Percentiles rank a stretch among this genome's conserved stretches.
Conservation (phyloP, 768 basidiomycete genomes). For the Amanita polypyramis region DNA sequence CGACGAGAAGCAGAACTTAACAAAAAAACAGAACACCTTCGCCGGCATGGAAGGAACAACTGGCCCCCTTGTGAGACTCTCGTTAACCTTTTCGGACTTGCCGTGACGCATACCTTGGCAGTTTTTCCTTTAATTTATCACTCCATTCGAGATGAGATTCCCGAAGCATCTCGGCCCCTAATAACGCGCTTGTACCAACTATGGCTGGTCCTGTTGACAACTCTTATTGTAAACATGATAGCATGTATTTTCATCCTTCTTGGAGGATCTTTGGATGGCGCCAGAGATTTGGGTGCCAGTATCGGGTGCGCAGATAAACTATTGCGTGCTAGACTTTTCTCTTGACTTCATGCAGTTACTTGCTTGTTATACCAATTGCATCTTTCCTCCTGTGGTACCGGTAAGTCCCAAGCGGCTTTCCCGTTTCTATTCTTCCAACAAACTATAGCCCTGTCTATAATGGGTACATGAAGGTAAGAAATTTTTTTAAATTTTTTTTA, state of each 20-base stretch:
- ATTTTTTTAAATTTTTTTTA: too few relatives aligned
- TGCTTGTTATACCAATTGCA: conserved; percentile 63
- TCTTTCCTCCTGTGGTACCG: conserved; percentile 96
- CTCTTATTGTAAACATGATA: conserved; percentile 82
- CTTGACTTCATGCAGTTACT: conserved; percentile 41
- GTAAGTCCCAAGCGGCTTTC: conserved; percentile 29
- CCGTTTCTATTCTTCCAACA: conserved; percentile 9
- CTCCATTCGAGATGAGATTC: conserved; percentile 85
- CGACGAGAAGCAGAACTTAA: conserved; percentile 68
- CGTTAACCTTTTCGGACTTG: conserved; percentile 11
- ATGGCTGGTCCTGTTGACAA: conserved; percentile 83
- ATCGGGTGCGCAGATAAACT: conserved; percentile 50
- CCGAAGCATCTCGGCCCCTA: conserved; percentile 64
- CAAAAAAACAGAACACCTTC: conserved; percentile 56
- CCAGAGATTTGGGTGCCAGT: conserved; percentile 71
- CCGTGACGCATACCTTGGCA: conserved; percentile 22
- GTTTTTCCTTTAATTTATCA: conserved; percentile 95
- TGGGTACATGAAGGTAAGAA: conserved; percentile 85
- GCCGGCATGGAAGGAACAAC: conserved; percentile 78
- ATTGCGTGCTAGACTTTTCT: conserved; percentile 13
- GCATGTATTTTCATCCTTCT: conserved; percentile 82
- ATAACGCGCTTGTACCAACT: conserved; percentile 85
- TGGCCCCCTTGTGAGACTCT: conserved; percentile 76
- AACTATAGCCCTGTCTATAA: conserved; percentile 82
- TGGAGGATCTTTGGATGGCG: conserved; percentile 65